Percentiles rank a stretch among this genome's conserved stretches.
Conservation (phyloP, 495 filamentous ascomycete genomes). For the Xylaria flabelliformis region DNA sequence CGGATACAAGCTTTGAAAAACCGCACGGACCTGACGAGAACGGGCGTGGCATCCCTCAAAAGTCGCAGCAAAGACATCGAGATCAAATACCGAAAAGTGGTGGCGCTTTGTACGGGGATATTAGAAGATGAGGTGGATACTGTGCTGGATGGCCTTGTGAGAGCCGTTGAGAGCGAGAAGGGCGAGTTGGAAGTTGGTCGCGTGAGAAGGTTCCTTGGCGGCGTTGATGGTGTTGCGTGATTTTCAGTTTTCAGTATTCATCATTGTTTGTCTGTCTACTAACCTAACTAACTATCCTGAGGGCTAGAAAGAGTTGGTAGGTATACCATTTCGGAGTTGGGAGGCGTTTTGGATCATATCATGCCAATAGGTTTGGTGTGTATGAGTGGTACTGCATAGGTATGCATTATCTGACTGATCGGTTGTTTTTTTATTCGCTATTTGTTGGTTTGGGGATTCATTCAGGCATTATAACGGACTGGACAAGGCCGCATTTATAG, state of each 20-base stretch:
- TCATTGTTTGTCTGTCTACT: too few relatives aligned
- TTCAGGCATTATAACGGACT: background rate
- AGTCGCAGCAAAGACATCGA: constrained; percentile 70
- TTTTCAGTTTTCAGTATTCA: too few relatives aligned
- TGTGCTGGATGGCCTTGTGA: constrained; percentile 64
- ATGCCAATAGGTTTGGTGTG: background rate
- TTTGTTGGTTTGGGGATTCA: background rate
- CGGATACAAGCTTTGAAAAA: constrained; percentile 57
- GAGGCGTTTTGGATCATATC: background rate
- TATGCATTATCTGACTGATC: background rate
- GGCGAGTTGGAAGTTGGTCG: constrained; percentile 71
- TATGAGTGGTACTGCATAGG: background rate
- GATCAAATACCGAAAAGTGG: constrained; percentile 70
- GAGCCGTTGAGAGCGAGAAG: constrained; percentile 76
- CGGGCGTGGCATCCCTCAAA: constrained; percentile 61
- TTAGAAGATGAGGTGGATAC: constrained; percentile 68
- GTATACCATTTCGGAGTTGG: background rate
- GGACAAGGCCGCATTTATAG: background rate
- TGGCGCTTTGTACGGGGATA: constrained; percentile 71
- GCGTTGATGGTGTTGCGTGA: constrained; percentile 57
- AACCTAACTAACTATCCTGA: too few relatives aligned
- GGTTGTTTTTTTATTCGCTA: background rate
- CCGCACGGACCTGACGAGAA: constrained; percentile 64
- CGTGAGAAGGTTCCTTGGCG: constrained; percentile 74
- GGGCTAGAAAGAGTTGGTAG: background rate